Base-by-base conservation (phyloP, 2,329 filamentous ascomycete genomes). In the Colletotrichum navitas region DNA sequence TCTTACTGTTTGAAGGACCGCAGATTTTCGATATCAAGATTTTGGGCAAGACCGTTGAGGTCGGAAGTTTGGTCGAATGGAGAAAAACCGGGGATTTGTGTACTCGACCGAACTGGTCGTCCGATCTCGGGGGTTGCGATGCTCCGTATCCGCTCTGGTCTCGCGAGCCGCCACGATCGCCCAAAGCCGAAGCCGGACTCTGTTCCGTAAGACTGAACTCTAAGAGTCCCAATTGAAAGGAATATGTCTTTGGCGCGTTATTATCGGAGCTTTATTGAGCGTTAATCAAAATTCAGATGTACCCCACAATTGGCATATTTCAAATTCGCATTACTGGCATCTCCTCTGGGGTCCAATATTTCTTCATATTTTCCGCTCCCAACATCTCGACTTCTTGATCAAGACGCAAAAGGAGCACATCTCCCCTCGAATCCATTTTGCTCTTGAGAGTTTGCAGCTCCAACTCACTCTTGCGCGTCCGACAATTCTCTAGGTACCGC, bases 301-400 rank as follows among this genome's bases (percentile, higher is more conserved):
- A 10, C 34, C 36, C 56, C 10, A 24, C 49, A 36, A 43, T 1
- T 29, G 29, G 2, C 29, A 36, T 73, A 60, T 24, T 55, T 81
- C 79, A 94, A 83, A 94, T 93, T 0, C 89, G 90, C 82, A 96
- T 86, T 64, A 83, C 81, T 79, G 81, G 84, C 81, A 97, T 91
- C 85, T 97, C 94, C 55, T 93, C 89, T 71, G 89, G 75, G 0
- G 86, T 92, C 93, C 93, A 97, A 80, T 92, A 94, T 80, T 86
- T 90, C 75, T 93, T 86, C 94, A 97, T 97, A 79, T 95, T 96
- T 80, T 95, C 92, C 49, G 94, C 94, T 2, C 91, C 89, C 47
- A 97, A 80, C 74, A 92, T 88, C 79, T 86, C 84, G 6, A 97
- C 94, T 85, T 97, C 94, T 76, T 94, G 91, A 77, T 96, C 93